Evolutionary conservation across 768 basidiomycete genomes (phyloP).

Genomic region (Auricularia sp.): DNA sequence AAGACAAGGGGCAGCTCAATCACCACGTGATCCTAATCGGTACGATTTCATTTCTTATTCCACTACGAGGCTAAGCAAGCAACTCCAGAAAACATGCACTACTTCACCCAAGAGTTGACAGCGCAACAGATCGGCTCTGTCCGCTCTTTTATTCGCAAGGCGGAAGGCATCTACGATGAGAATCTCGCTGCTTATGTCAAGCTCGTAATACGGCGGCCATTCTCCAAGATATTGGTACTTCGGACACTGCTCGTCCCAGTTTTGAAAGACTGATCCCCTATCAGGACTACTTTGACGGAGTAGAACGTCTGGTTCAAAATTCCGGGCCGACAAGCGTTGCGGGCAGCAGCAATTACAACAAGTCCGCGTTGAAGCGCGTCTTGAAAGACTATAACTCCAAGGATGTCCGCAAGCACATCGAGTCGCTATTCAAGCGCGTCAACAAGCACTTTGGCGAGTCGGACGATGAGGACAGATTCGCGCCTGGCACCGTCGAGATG

Average conservation of each 20-base stretch:
- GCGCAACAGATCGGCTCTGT: conserved; percentile 58
- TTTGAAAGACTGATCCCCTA: too few relatives aligned
- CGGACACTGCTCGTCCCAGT: neutral
- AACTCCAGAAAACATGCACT: conserved; percentile 85
- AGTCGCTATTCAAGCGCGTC: conserved; percentile 79
- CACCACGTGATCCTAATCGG: conserved; percentile 94
- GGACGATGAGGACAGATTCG: conserved; percentile 53
- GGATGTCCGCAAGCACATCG: conserved; percentile 82
- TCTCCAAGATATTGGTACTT: conserved; percentile 77
- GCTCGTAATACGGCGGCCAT: conserved; percentile 76
- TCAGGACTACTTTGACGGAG: conserved; percentile 90
- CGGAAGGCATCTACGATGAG: conserved; percentile 81
- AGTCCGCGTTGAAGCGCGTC: conserved; percentile 70
- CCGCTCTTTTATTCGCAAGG: conserved; percentile 53
- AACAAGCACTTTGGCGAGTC: conserved; percentile 93
- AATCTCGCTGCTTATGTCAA: conserved; percentile 81
- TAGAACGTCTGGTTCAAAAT: conserved; percentile 78
- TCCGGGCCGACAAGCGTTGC: conserved; percentile 69
- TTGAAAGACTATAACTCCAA: conserved; percentile 79
- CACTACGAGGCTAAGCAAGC: too few relatives aligned
- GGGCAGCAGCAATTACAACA: conserved; percentile 65
- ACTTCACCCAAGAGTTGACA: conserved; percentile 76
- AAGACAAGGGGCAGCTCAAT: conserved; percentile 95
- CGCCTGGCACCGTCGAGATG: conserved; percentile 57
- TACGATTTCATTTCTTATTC: conserved; percentile 27